Evolutionary conservation across 2,329 filamentous ascomycete genomes (phyloP).

Genomic region (Fusarium nisikadoi): DNA sequence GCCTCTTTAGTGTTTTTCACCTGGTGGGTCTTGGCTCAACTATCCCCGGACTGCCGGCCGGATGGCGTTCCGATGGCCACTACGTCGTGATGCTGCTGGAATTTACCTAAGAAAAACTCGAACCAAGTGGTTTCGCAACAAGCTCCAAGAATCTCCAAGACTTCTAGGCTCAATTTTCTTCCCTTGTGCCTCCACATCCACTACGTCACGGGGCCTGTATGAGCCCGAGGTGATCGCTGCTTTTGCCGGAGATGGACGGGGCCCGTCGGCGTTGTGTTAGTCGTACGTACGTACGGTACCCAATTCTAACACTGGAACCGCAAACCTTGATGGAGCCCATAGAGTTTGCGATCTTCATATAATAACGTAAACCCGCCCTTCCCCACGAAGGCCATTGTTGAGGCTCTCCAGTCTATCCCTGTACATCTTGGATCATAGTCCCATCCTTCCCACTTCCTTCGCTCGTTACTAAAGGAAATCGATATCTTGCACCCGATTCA

Average conservation of each 20-base stretch:
- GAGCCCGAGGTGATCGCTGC: constrained; percentile 34
- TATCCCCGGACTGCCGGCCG: constrained; percentile 27
- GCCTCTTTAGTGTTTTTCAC: constrained; percentile 29
- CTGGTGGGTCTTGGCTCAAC: constrained; percentile 7
- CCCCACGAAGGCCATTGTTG: constrained; percentile 16
- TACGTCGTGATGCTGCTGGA: constrained; percentile 19
- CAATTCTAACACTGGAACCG: neutral
- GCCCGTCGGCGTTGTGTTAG: constrained; percentile 20
- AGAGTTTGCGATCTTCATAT: constrained; percentile 20
- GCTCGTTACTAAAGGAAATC: constrained; percentile 20
- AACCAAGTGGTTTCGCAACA: constrained; percentile 31
- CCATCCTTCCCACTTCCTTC: constrained; percentile 16
- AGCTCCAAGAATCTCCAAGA: constrained; percentile 25
- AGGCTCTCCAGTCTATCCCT: constrained; percentile 23
- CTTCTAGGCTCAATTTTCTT: constrained; percentile 7
- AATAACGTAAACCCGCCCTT: constrained; percentile 30
- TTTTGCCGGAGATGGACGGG: constrained; percentile 31
- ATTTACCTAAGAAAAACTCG: constrained; percentile 38
- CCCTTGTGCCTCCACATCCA: constrained; percentile 36
- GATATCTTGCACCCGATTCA: neutral
- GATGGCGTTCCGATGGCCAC: constrained; percentile 27
- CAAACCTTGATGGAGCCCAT: constrained; percentile 15
- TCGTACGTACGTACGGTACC: constrained; percentile 16
- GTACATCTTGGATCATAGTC: constrained; percentile 21
- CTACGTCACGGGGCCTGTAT: constrained; percentile 36